A percentile compares a stretch with the other conserved stretches of the same genome.
phyloP scores from a whole-genome alignment of 768 basidiomycete genomes.

The Cantharellus anzutake region DNA sequence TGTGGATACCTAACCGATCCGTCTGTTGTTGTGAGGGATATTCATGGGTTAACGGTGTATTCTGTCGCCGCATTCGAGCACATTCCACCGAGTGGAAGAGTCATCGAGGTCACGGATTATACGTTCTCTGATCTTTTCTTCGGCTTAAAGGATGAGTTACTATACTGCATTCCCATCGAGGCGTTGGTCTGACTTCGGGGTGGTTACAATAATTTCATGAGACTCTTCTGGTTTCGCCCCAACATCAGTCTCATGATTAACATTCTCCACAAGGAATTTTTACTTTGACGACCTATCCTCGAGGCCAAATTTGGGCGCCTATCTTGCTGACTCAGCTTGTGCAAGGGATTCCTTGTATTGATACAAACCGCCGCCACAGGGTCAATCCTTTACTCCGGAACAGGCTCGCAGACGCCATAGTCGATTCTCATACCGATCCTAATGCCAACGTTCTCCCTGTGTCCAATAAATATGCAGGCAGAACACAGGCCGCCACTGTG shows the following conservation, averaged over 20 bases:
- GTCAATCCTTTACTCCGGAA: background rate
- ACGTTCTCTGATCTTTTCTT: slow-evolving; percentile 25
- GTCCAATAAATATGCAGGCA: slow-evolving; percentile 20
- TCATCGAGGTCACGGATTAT: slow-evolving; percentile 18
- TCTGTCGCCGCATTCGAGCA: slow-evolving; percentile 36
- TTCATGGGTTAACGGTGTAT: slow-evolving; percentile 38
- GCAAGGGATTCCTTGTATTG: background rate
- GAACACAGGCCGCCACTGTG: slow-evolving; percentile 19
- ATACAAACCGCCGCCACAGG: slow-evolving; percentile 9
- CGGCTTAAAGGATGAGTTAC: slow-evolving; percentile 22
- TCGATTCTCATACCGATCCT: slow-evolving; percentile 26
- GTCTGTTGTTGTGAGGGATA: slow-evolving; percentile 25
- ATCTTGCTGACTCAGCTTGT: background rate
- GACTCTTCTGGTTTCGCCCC: background rate
- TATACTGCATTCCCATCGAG: too few species aligned
- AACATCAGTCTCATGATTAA: too few species aligned
- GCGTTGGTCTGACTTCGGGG: slow-evolving; percentile 15
- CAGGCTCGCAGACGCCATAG: slow-evolving; percentile 22
- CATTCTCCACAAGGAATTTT: slow-evolving; percentile 30
- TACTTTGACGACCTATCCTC: slow-evolving; percentile 33
- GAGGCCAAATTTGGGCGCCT: slow-evolving; percentile 39
- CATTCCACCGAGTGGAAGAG: slow-evolving; percentile 33
- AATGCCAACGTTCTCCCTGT: slow-evolving; percentile 32
- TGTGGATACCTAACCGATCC: background rate
- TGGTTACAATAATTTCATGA: slow-evolving; percentile 40